Evolutionary conservation across 2,329 filamentous ascomycete species (phyloP).

Genomic region (Rhytidhysteron rufulum): DNA sequence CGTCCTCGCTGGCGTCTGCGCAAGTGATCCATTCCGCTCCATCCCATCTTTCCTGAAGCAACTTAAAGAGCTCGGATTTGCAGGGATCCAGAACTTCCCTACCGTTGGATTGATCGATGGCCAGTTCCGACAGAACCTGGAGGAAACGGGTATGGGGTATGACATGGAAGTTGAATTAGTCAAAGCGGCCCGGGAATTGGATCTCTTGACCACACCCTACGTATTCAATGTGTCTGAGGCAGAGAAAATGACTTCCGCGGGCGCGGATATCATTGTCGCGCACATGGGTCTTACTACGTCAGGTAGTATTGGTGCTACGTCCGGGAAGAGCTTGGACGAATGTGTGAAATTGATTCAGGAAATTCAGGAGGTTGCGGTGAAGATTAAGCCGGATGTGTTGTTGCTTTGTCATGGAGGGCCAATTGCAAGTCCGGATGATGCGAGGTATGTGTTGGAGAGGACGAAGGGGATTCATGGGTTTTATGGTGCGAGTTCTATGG

Average conservation of each 20-base stretch:
- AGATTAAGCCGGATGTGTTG: conserved; percentile 57
- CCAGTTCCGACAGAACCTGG: conserved; percentile 62
- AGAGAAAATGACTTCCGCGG: conserved; percentile 58
- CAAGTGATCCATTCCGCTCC: conserved; percentile 64
- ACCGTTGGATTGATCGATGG: conserved; percentile 70
- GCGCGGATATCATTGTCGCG: conserved; percentile 64
- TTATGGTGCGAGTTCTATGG: conserved; percentile 68
- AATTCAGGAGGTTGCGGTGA: conserved; percentile 58
- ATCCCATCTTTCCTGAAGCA: conserved; percentile 59
- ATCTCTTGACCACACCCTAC: conserved; percentile 65
- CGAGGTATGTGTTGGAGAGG: conserved; percentile 57
- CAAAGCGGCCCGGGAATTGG: conserved; percentile 54
- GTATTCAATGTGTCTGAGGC: conserved; percentile 63
- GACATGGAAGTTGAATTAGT: conserved; percentile 65
- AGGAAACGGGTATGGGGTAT: conserved; percentile 70
- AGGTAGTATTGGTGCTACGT: conserved; percentile 61
- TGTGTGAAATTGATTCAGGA: conserved; percentile 59
- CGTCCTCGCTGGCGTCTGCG: conserved; percentile 68
- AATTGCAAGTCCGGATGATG: conserved; percentile 61
- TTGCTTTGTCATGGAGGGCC: conserved; percentile 69
- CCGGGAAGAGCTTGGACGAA: conserved; percentile 61
- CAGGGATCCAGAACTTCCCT: conserved; percentile 70
- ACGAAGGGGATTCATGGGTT: conserved; percentile 67
- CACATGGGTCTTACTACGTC: conserved; percentile 66
- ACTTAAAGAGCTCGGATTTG: conserved; percentile 60